Conservation (phyloP, 257 asterid genomes). For the Solanum neorickii region DNA sequence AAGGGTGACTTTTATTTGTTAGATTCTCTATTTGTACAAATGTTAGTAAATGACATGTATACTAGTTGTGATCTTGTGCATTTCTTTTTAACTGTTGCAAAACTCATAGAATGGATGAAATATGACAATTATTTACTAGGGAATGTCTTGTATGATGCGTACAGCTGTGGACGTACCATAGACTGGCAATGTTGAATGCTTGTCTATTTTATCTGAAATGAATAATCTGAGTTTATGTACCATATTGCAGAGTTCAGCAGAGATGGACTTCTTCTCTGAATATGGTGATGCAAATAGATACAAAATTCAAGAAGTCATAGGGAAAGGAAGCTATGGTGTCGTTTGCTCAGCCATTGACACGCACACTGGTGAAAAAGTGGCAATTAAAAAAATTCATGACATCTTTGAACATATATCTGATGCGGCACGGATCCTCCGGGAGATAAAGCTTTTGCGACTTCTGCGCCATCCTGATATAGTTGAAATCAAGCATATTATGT, state of each 20-base stretch:
- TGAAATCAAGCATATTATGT: conserved; percentile 84
- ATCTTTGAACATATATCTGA: conserved; percentile 83
- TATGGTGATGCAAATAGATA: conserved; percentile 84
- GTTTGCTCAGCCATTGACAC: conserved; percentile 86
- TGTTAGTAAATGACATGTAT: background rate
- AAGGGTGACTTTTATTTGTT: background rate
- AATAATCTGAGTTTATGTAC: background rate
- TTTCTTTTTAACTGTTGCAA: background rate
- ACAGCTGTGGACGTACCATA: background rate
- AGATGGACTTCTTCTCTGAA: conserved; percentile 79
- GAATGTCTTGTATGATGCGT: background rate
- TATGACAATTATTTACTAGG: background rate
- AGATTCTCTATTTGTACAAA: background rate
- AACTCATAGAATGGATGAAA: background rate
- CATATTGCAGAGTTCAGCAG: conserved; percentile 46
- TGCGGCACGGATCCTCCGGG: conserved; percentile 87
- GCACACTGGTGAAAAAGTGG: conserved; percentile 76
- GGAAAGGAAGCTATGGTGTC: conserved; percentile 93
- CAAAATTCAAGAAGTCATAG: conserved; percentile 74
- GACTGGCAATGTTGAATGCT: background rate
- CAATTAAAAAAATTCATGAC: conserved; percentile 81
- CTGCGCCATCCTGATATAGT: conserved; percentile 90
- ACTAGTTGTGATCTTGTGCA: background rate
- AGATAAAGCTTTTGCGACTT: conserved; percentile 86
- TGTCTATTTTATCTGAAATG: background rate